Base-by-base conservation (phyloP, 495 filamentous ascomycete genomes). In the Aspergillus ellipticus region DNA sequence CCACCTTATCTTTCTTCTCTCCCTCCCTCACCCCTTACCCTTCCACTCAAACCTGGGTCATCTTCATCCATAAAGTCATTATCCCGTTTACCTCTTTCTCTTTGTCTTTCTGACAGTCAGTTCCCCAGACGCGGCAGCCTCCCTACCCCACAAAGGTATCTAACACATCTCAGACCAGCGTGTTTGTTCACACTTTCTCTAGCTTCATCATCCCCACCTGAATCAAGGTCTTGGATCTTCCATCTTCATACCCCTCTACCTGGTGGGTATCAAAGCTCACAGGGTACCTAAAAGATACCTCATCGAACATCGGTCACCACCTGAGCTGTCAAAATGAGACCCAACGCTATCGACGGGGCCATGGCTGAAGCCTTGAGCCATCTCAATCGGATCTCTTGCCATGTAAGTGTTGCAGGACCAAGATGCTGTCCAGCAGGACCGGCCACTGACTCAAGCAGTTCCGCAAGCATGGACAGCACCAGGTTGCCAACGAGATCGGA, bases 401-500 rank as follows among this genome's bases (percentile, higher is more conserved):
- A 69, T 59, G 66, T 69, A 51, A 52, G 60, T 26, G 11, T n/a
- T 19, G 33, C 29, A n/a, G n/a, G n/a, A n/a, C n/a, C n/a, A n/a
- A n/a, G n/a, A n/a, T 21, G 10, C 3, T 19, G 4, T 24, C 8
- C 6, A 28, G 19, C 0, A 42, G 13, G n/a, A 13, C 16, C 21
- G 28, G 19, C 11, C 16, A 20, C 54, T 62, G 37, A 67, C 28
- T 9, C 10, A 4, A 31, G 24, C 41, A 72, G 69, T 60, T 72
- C 45, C 66, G 61, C 10, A 49, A 57, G 10, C 54, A 65, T 45
- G 61, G 58, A 4, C 60, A 64, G 46, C 26, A 55, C 35, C 20
- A 42, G 2, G 55, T 59, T 35, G 67, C 69, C 0, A 72, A 70
- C 47, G 55, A 70, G 17, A 58, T 72, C 28, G 67, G 62, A 39